Evolutionary conservation across 176 grass and related monocot genomes (phyloP), one percentile per base, ranked within the genome.

Genomic region (Aegilops longissima): DNA sequence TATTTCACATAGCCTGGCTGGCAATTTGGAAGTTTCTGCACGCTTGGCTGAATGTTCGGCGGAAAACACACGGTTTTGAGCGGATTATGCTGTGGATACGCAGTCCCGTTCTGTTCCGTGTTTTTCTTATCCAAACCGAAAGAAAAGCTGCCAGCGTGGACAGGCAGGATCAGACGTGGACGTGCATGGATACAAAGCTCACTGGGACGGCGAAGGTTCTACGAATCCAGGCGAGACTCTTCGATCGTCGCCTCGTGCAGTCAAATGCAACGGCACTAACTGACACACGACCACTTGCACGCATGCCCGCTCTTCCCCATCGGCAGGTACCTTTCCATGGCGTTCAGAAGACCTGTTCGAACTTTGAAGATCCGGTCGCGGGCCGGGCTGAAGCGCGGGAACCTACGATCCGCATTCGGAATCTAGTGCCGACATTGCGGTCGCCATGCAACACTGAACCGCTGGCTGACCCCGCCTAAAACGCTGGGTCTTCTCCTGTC

Each of bases 201-300:
- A 12, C 17, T 4, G 69, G 24, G 56, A 16, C 6, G 14, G 33
- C 4, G 14, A 77, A 82, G 16, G 39, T 71, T 18, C 66, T 33
- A 20, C 39, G 71, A 11, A 44, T 18, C 79, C 18, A 47, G 4
- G 23, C 58, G 38, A 71, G 68, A 12, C 70, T 63, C 71, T 82
- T 11, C 17, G 11, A 86, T 73, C 67, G 84, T 33, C 80, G 89
- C 25, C 74, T 87, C 66, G 72, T 73, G 33, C 42, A 27, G 73
- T 70, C 36, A 58, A 58, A 86, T 66, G 73, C 40, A 44, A 31
- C 56, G 56, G 73, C 52, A 24, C 88, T 38, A 89, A 6, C 83
- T 78, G 79, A 42, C 88, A 33, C 88, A 40, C 27, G 78, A 78
- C 79, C 33, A 79, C 84, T 66, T 65, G 64, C 54, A 29, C 49